Percentiles rank a stretch among this genome's conserved stretches.
Conservation (phyloP, 129 eudicot species). For the Flaveria trinervia region DNA sequence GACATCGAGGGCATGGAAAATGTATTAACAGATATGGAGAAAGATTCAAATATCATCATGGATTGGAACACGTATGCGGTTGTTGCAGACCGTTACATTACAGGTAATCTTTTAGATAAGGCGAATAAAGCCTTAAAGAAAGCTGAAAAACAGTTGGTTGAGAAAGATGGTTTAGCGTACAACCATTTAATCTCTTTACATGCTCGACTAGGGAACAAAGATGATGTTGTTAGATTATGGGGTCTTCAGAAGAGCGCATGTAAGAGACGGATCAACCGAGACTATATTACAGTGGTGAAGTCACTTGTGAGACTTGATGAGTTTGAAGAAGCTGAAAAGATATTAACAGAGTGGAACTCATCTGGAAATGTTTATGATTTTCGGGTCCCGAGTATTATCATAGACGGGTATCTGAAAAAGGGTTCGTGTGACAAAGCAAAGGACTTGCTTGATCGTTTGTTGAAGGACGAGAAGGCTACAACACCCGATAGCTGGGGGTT, state of each 20-base stretch:
- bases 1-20: constrained; percentile 65
- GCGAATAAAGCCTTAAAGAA: constrained; percentile 51
- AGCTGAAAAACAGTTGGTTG: constrained; percentile 61
- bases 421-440: constrained; percentile 54
- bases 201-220: constrained; percentile 53
- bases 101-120: constrained; percentile 47
- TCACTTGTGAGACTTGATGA: constrained; percentile 57
- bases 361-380: constrained; percentile 72
- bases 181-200: constrained; percentile 77
- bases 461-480: constrained; percentile 32
- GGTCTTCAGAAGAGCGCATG: constrained; percentile 52
- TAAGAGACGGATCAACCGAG: constrained; percentile 63
- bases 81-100: constrained; percentile 59
- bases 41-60: constrained; percentile 56
- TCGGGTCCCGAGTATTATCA: constrained; percentile 48
- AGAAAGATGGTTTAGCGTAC: constrained; percentile 58
- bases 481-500: constrained; percentile 52
- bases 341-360: constrained; percentile 64
- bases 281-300: constrained; percentile 53
- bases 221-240: constrained; percentile 72
- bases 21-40: constrained; percentile 64
- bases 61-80: constrained; percentile 93
- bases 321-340: constrained; percentile 66
- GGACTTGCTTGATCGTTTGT: constrained; percentile 46
- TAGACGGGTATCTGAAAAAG: constrained; percentile 49